Conservation (phyloP, 441 rosid genomes). For the Populus hybrid region DNA sequence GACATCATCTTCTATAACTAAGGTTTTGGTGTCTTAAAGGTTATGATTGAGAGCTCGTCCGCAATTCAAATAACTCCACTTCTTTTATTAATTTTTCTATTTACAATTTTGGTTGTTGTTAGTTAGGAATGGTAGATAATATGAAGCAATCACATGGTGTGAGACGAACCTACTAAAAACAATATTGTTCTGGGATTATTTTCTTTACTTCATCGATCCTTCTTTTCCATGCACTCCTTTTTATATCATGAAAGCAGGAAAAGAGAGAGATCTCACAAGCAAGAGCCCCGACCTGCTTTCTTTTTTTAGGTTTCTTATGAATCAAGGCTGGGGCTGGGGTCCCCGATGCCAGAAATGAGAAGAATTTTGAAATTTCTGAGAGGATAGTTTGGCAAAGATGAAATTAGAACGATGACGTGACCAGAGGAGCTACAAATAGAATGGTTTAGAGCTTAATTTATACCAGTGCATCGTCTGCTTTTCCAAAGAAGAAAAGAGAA, state of each 20-base stretch:
- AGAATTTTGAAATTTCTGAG: neutral
- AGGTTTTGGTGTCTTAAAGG: conserved; percentile 55
- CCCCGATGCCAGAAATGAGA: neutral
- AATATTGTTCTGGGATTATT: conserved; percentile 15
- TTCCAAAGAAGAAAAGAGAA: neutral
- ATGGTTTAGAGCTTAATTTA: neutral
- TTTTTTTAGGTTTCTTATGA: conserved; percentile 23
- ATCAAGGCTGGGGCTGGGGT: conserved; percentile 16
- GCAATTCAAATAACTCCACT: conserved; percentile 33
- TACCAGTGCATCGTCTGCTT: conserved; percentile 1
- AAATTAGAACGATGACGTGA: conserved; percentile 24
- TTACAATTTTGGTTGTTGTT: conserved; percentile 21
- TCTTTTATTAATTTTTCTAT: neutral
- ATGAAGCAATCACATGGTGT: conserved; percentile 45
- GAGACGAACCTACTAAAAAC: conserved; percentile 14
- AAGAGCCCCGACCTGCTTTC: conserved; percentile 20
- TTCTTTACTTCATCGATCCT: conserved; percentile 10
- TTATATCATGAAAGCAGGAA: conserved; percentile 4
- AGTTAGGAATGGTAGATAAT: conserved; percentile 61
- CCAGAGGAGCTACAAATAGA: conserved; percentile 18
- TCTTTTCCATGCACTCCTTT: neutral
- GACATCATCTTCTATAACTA: conserved; percentile 42
- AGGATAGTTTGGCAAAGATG: conserved; percentile 1
- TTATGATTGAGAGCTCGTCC: conserved; percentile 45
- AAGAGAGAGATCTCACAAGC: conserved; percentile 12